These are phyloP conservation scores for Cladochytrium replicatum DNA, from an alignment of 192 early-diverging fungal genomes.

Conservation along the genomic window DNA sequence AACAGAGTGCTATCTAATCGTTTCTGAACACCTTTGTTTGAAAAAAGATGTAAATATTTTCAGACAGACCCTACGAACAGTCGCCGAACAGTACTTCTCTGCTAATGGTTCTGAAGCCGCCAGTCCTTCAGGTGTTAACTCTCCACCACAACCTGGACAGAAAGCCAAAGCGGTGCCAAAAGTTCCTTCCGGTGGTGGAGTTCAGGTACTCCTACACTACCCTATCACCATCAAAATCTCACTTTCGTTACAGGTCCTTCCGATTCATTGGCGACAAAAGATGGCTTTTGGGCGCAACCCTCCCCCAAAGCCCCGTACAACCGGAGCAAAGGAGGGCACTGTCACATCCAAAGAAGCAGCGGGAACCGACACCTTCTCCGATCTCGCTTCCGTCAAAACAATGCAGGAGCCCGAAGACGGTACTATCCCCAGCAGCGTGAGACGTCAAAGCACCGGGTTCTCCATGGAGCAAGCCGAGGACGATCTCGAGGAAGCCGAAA, in stretches of 20 bases:
- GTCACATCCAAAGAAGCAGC: slow-evolving; percentile 2
- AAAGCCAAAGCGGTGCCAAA: no score
- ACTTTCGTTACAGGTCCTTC: slow-evolving; percentile 70
- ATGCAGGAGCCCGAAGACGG: neutral
- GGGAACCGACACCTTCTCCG: no score
- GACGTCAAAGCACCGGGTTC: slow-evolving; percentile 15
- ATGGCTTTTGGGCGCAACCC: slow-evolving; percentile 71
- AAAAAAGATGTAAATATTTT: no score
- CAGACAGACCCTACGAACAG: no score
- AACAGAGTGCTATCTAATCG: no score
- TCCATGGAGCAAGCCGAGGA: slow-evolving; percentile 38
- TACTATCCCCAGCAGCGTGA: slow-evolving; percentile 1
- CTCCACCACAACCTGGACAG: no score
- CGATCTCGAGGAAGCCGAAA: slow-evolving; percentile 48
- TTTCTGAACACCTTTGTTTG: no score
- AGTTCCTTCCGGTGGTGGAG: no score
- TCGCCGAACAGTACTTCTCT: no score
- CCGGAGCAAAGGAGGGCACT: neutral
- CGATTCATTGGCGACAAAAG: slow-evolving; percentile 74
- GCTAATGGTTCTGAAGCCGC: no score
- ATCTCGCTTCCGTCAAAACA: neutral
- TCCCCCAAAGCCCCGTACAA: slow-evolving; percentile 10
- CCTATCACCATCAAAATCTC: slow-evolving; percentile 11
- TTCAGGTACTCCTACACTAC: slow-evolving; percentile 14
- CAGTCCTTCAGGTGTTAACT: no score